These are phyloP conservation scores for Macrocystidia cucumis DNA, from an alignment of 1,284 basidiomycete species.

Conservation along the genomic window DNA sequence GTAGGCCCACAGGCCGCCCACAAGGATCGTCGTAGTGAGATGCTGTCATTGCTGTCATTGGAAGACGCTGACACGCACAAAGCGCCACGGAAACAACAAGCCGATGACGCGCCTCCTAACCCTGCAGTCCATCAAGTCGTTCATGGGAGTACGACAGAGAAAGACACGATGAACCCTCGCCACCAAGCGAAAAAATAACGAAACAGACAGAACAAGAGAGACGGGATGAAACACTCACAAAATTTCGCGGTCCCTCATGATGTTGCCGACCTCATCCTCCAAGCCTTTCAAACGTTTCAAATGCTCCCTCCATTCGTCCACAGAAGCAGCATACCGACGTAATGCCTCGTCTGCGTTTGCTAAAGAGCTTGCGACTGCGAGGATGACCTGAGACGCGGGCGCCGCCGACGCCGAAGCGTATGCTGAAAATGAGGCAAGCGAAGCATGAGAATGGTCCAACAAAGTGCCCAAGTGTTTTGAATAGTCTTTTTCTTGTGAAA, in stretches of 20 bases:
- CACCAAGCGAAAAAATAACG: too few species aligned
- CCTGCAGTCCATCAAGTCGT: too few species aligned
- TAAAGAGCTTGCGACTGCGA: conserved; percentile 50
- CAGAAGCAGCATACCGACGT: conserved; percentile 43
- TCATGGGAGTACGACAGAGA: too few species aligned
- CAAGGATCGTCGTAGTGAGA: too few species aligned
- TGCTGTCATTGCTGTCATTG: too few species aligned
- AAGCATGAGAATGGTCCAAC: conserved; percentile 50
- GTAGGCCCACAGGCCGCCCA: too few species aligned
- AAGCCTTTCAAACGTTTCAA: conserved; percentile 51
- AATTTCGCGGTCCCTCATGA: conserved; percentile 70
- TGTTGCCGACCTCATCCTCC: conserved; percentile 63
- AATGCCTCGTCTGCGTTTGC: conserved; percentile 63
- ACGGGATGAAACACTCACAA: conserved; percentile 40
- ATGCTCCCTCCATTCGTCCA: conserved; percentile 60
- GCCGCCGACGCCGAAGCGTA: conserved; percentile 63
- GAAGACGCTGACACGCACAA: too few species aligned
- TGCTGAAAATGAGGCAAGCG: conserved; percentile 60
- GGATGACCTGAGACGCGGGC: conserved; percentile 46
- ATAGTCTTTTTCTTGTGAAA: conserved; percentile 66
- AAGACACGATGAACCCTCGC: too few species aligned
- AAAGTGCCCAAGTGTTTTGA: conserved; percentile 47
- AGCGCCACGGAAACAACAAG: too few species aligned
- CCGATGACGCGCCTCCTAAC: too few species aligned
- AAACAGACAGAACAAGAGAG: conserved; percentile 2